Conservation (phyloP, 345 rosid species). For the Eucalyptus sp. region DNA sequence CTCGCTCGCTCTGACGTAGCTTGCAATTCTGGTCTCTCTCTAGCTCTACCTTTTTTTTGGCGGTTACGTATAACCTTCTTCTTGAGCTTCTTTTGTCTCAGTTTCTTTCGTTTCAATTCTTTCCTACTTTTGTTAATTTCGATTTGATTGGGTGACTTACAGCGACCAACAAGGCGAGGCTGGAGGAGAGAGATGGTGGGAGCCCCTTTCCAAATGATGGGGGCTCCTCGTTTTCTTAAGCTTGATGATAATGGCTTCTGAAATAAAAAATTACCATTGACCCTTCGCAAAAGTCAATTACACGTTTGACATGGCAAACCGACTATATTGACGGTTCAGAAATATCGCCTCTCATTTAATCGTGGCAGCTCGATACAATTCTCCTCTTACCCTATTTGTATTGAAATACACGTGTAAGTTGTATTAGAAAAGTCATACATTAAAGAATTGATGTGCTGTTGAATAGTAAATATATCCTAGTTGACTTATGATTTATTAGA, state of each 20-base stretch:
- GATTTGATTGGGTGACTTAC: neutral
- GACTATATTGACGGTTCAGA: neutral
- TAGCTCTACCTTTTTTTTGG: neutral
- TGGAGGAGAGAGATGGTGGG: neutral
- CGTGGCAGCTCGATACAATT: neutral
- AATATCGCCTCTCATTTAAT: neutral
- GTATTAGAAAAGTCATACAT: too few species aligned
- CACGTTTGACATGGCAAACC: neutral
- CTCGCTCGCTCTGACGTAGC: slow-evolving; percentile 4
- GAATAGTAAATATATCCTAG: too few species aligned
- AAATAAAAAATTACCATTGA: neutral
- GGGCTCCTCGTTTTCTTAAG: neutral
- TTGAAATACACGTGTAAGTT: too few species aligned
- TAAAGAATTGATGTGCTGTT: too few species aligned
- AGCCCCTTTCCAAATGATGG: neutral
- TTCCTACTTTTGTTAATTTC: neutral
- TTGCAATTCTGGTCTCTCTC: slow-evolving; percentile 19
- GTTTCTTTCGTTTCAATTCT: neutral
- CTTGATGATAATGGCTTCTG: neutral
- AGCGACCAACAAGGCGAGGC: neutral
- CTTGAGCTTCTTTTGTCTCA: neutral
- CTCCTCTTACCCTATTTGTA: neutral
- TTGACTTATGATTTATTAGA: too few species aligned
- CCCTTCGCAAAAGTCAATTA: neutral
- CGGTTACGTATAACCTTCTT: neutral